These are phyloP conservation scores for Vigna mungo DNA, from an alignment of 306 rosid species.

Conservation along the genomic window DNA sequence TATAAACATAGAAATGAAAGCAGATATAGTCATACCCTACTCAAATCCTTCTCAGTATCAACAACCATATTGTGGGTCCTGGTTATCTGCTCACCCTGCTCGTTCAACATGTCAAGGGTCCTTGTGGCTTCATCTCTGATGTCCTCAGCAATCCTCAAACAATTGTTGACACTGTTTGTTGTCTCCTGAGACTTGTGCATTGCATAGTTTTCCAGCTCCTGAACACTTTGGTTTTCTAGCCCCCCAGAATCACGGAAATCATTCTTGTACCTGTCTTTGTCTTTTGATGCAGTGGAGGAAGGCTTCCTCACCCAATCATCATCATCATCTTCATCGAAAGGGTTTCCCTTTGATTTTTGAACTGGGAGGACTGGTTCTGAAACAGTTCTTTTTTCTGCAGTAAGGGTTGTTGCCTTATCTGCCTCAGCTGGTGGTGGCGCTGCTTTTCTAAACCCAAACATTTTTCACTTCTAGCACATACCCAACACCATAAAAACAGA, in stretches of 20 bases:
- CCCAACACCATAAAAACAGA: background rate
- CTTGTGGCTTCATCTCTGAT: conserved; percentile 78
- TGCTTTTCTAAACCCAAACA: conserved; percentile 76
- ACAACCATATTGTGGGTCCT: conserved; percentile 83
- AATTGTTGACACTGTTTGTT: conserved; percentile 70
- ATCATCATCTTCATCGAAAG: conserved; percentile 52
- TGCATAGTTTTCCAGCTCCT: conserved; percentile 82
- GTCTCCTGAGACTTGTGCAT: conserved; percentile 81
- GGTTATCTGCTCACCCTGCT: conserved; percentile 92
- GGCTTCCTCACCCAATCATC: conserved; percentile 58
- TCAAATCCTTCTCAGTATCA: conserved; percentile 86
- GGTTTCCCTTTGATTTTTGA: conserved; percentile 59
- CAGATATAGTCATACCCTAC: conserved; percentile 56
- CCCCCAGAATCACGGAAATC: conserved; percentile 69
- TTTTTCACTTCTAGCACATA: conserved; percentile 31
- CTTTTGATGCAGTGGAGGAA: conserved; percentile 43
- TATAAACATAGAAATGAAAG: background rate
- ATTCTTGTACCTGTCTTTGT: conserved; percentile 56
- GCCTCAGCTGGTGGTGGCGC: conserved; percentile 43
- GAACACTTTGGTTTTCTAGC: conserved; percentile 74
- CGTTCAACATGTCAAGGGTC: conserved; percentile 88
- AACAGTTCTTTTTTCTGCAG: conserved; percentile 63
- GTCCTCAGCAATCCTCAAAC: conserved; percentile 85
- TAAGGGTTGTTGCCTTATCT: conserved; percentile 45
- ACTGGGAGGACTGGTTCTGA: conserved; percentile 65